Evolutionary conservation across 2,329 filamentous ascomycete genomes (phyloP), one percentile per base, ranked within the genome.

Genomic region (Colletotrichum kahawae): DNA sequence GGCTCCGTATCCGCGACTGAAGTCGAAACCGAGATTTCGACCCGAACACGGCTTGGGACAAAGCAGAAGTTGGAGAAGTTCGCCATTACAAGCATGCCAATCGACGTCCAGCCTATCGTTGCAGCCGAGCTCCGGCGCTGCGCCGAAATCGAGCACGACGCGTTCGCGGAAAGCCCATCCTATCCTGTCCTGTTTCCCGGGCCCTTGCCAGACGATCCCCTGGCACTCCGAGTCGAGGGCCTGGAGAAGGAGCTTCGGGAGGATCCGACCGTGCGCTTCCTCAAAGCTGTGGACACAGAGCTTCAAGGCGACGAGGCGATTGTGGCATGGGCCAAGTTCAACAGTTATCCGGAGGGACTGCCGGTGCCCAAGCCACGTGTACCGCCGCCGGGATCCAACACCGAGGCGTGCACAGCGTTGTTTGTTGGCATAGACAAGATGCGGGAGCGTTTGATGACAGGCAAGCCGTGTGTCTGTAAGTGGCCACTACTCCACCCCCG

Each of bases 271-370:
- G 59, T 60, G 56, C 75, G 65, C 62, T 24, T 77, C 38, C 56
- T 75, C 64, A 75, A 75, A 14, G 76, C 68, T 10, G 76, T 75
- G 27, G 76, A 79, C 70, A 76, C 76, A 24, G 70, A 70, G 27
- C 64, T 76, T 38, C 48, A 68, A n/a, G 76, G 66, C 48, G 70
- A 78, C 27, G 79, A 82, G 5, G 78, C 79, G 66, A 82, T 80
- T 67, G 70, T 86, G 43, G 81, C 81, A n/a, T 85, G 84, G 71
- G 77, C 81, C 38, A 81, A 82, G 78, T 86, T 83, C 81, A 82
- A 82, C 65, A 77, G 85, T 10, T 83, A 81, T 78, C 75, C 78
- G 4, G 79, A 80, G 18, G 77, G 71, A 7, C 71, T 77, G 9
- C 79, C 79, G n/a, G 75, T 77, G 59, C 78, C 82, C 29, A 71